These are phyloP conservation scores for Arthrobotrys musiformis DNA, from an alignment of 2,329 filamentous ascomycete species.

Conservation along the genomic window DNA sequence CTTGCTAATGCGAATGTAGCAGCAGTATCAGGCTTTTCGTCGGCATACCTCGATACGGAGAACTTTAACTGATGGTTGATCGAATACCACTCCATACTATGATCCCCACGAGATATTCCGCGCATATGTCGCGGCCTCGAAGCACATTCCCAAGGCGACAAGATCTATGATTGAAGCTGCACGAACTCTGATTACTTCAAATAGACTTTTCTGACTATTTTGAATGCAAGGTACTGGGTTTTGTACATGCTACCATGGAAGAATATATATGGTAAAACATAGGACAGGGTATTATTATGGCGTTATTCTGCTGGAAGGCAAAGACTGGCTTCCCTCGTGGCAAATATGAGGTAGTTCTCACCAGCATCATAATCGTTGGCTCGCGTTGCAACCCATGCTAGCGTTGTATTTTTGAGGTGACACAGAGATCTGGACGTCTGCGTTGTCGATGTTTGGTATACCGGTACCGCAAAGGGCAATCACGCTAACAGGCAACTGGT, in stretches of 20 bases:
- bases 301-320: not conserved
- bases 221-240: not conserved
- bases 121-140: too few relatives aligned
- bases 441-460: slow-evolving; percentile 37
- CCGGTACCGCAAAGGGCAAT: slow-evolving; percentile 25
- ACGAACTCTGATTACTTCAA: not conserved
- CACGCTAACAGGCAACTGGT: not conserved
- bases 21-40: not conserved
- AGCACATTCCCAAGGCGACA: not conserved
- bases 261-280: not conserved
- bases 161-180: not conserved
- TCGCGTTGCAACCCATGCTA: slow-evolving; percentile 13
- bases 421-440: slow-evolving; percentile 38
- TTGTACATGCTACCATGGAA: not conserved
- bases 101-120: not conserved
- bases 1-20: not conserved
- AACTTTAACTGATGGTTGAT: not conserved
- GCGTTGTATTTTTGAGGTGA: slow-evolving; percentile 51
- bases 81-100: not conserved
- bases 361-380: not conserved
- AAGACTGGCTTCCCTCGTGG: not conserved
- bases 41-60: not conserved
- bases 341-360: not conserved
- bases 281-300: not conserved
- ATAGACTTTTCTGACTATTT: too few relatives aligned